Conservation (phyloP, 2,329 filamentous ascomycete species). For the Pezicula carpinea region DNA sequence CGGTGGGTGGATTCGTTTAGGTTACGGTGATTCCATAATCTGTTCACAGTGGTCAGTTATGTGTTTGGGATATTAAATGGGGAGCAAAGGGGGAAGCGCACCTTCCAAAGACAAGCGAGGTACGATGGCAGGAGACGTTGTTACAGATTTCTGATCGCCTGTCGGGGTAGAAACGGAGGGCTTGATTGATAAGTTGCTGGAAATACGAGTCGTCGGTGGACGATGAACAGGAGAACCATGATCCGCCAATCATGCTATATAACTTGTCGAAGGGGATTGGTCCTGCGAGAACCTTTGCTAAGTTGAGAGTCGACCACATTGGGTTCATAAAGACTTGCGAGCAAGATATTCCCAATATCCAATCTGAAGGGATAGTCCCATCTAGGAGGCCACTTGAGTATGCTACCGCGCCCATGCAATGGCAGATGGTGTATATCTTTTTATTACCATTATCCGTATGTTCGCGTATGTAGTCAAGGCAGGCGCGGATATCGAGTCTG, state of each 20-base stretch:
- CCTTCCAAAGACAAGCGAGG: constrained; percentile 55
- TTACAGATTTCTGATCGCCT: constrained; percentile 52
- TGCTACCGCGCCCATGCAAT: constrained; percentile 61
- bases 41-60: constrained; percentile 4
- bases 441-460: constrained; percentile 21
- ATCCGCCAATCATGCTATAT: constrained; percentile 43
- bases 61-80: not conserved
- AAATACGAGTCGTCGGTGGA: constrained; percentile 40
- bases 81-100: constrained; percentile 24
- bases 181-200: constrained; percentile 49
- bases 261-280: constrained; percentile 45
- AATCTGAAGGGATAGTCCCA: constrained; percentile 51
- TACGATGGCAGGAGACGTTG: constrained; percentile 57
- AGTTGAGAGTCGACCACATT: constrained; percentile 51
- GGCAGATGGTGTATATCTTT: constrained; percentile 52
- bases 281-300: constrained; percentile 45
- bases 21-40: constrained; percentile 58
- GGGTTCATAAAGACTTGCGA: constrained; percentile 63
- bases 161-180: constrained; percentile 53
- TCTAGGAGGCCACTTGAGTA: constrained; percentile 55
- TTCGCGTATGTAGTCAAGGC: constrained; percentile 46
- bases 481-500: constrained; percentile 53
- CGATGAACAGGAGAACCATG: constrained; percentile 51
- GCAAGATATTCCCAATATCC: constrained; percentile 53
- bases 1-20: constrained; percentile 62